Percentiles rank a stretch among this genome's conserved stretches.
phyloP scores from a whole-genome alignment of 2,329 filamentous ascomycete species.

The Cytospora piceae region DNA sequence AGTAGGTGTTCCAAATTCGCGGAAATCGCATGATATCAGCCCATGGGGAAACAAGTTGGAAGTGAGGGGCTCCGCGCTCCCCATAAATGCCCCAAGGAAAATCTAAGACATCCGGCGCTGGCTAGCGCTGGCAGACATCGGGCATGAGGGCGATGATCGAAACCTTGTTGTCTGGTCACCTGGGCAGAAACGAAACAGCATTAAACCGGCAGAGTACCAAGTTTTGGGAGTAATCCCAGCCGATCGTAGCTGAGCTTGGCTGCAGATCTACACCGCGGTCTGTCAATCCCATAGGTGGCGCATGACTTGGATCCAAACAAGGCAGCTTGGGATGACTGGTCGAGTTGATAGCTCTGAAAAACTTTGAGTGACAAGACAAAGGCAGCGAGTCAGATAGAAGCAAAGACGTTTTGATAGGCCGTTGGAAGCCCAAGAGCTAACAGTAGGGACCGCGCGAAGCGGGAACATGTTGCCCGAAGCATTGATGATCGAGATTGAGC shows the following conservation, averaged over 20 bases:
- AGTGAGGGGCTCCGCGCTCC: conserved; percentile 16
- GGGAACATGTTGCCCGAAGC: not conserved
- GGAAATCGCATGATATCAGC: conserved; percentile 27
- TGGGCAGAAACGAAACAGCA: conserved; percentile 21
- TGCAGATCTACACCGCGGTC: conserved; percentile 24
- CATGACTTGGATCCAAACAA: conserved; percentile 16
- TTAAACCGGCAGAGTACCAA: not conserved
- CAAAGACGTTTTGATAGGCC: not conserved
- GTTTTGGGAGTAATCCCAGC: conserved; percentile 1
- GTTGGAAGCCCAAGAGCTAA: not conserved
- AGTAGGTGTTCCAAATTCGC: conserved; percentile 6
- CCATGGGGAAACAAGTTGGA: conserved; percentile 1
- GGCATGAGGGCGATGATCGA: conserved; percentile 13
- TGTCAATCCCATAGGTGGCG: not conserved
- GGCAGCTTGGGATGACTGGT: not conserved
- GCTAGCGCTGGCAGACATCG: conserved; percentile 17
- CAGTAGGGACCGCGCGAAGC: not conserved
- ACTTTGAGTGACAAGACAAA: not conserved
- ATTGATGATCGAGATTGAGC: not conserved
- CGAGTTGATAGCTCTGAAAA: conserved; percentile 2
- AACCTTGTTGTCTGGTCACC: conserved; percentile 13
- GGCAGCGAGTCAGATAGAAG: conserved; percentile 2
- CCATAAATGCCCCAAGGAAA: conserved; percentile 8
- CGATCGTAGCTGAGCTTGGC: conserved; percentile 20
- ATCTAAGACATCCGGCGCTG: not conserved